Conservation (phyloP, 306 rosid species). For the Trifolium pratense region DNA sequence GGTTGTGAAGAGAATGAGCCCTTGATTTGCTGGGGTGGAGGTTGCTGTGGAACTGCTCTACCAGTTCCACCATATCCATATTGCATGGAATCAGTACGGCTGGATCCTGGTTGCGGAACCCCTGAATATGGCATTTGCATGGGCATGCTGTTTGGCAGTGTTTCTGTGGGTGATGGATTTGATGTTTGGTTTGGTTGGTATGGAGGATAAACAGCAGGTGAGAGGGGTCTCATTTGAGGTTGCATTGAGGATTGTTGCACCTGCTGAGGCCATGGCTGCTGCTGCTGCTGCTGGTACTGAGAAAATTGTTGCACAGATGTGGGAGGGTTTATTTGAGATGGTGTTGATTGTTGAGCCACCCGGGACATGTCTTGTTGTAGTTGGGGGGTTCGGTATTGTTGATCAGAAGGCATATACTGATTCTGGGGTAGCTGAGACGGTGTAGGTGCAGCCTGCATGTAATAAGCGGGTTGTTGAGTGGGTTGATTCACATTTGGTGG, state of each 20-base stretch:
- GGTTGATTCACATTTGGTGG: constrained; percentile 61
- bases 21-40: constrained; percentile 81
- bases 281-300: constrained; percentile 79
- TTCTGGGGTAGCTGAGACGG: constrained; percentile 65
- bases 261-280: constrained; percentile 54
- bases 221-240: constrained; percentile 67
- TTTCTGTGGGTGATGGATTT: constrained; percentile 65
- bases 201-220: constrained; percentile 62
- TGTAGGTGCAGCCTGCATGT: constrained; percentile 62
- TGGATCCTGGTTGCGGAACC: constrained; percentile 68
- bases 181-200: constrained; percentile 71
- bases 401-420: constrained; percentile 72
- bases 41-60: constrained; percentile 78
- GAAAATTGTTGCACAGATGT: constrained; percentile 67
- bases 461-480: constrained; percentile 73
- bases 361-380: constrained; percentile 67
- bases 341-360: constrained; percentile 62
- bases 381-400: constrained; percentile 72
- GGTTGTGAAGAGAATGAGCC: constrained; percentile 59
- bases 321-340: constrained; percentile 68
- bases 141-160: constrained; percentile 80
- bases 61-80: constrained; percentile 77
- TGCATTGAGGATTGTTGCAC: constrained; percentile 71
- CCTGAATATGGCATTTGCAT: constrained; percentile 85
- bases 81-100: constrained; percentile 63